A percentile compares a stretch with the other conserved stretches of the same genome.
These are phyloP conservation scores for Pyrrhoderma noxium DNA, from an alignment of 1,284 basidiomycete species.

Conservation along the genomic window DNA sequence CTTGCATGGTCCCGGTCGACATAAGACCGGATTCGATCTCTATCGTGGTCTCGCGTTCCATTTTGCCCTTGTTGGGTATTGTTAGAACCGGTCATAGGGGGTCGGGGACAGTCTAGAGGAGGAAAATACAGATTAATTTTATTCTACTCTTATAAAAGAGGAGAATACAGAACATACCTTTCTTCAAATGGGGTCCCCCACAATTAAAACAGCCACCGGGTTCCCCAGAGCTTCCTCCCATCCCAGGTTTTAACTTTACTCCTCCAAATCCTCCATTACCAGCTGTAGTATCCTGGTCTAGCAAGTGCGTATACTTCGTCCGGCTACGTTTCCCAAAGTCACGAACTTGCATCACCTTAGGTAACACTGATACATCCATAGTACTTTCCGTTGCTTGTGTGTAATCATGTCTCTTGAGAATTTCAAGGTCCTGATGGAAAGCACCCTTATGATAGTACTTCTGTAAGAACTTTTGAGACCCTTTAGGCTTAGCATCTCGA, in stretches of 20 bases:
- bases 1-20: neutral
- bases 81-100: slow-evolving; percentile 30
- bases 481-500: slow-evolving; percentile 79
- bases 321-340: slow-evolving; percentile 92
- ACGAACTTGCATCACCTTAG: slow-evolving; percentile 94
- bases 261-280: slow-evolving; percentile 63
- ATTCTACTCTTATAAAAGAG: neutral
- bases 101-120: slow-evolving; percentile 58
- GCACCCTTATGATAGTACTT: slow-evolving; percentile 99
- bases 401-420: slow-evolving; percentile 80
- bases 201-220: slow-evolving; percentile 80
- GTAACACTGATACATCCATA: slow-evolving; percentile 79
- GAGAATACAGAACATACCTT: slow-evolving; percentile 43
- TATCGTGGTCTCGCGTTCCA: slow-evolving; percentile 27
- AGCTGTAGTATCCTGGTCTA: slow-evolving; percentile 88
- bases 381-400: slow-evolving; percentile 85
- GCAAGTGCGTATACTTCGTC: slow-evolving; percentile 92
- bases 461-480: slow-evolving; percentile 88
- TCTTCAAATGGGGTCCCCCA: slow-evolving; percentile 84
- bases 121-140: neutral
- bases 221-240: slow-evolving; percentile 47
- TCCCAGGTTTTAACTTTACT: slow-evolving; percentile 30
- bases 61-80: slow-evolving; percentile 37
- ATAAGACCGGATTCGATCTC: slow-evolving; percentile 16
- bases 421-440: slow-evolving; percentile 94